phyloP scores from a whole-genome alignment of 2,329 filamentous ascomycete species.

The Tolypocladium nubicola region DNA sequence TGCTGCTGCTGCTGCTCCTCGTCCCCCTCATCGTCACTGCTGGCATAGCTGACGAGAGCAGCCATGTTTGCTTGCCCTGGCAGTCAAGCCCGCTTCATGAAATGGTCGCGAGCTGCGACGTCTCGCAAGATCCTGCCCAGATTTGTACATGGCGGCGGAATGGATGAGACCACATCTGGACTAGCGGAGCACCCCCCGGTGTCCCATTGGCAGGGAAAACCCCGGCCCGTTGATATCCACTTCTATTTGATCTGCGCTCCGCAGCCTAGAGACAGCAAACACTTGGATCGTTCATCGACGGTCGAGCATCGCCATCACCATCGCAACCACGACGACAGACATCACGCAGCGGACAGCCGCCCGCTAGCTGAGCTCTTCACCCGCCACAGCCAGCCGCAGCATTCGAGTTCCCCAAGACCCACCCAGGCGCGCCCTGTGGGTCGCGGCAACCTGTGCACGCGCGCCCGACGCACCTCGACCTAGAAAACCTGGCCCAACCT shows the following conservation, averaged over 20 bases:
- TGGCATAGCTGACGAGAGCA: constrained; percentile 38
- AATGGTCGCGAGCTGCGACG: not conserved
- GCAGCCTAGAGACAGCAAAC: not conserved
- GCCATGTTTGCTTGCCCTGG: constrained; percentile 18
- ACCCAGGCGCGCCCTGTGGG: not conserved
- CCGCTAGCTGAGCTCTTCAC: not conserved
- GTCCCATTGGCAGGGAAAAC: not conserved
- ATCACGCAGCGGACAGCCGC: not conserved
- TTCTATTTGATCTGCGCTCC: not conserved
- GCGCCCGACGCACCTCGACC: not conserved
- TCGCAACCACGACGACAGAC: not conserved
- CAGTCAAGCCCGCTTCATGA: not conserved
- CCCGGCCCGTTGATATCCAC: not conserved
- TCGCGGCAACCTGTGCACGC: not conserved
- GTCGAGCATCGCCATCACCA: not conserved
- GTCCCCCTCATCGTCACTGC: constrained; percentile 40
- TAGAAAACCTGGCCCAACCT: not conserved
- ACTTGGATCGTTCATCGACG: not conserved
- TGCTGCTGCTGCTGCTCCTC: constrained; percentile 3
- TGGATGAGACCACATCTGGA: not conserved
- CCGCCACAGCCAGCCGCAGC: not conserved
- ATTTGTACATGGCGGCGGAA: not conserved
- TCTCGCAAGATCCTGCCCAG: not conserved
- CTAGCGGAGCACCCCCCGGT: not conserved
- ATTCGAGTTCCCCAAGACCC: not conserved